Base-by-base conservation (phyloP, 768 basidiomycete genomes). In the Rhodotorula diobovata region DNA sequence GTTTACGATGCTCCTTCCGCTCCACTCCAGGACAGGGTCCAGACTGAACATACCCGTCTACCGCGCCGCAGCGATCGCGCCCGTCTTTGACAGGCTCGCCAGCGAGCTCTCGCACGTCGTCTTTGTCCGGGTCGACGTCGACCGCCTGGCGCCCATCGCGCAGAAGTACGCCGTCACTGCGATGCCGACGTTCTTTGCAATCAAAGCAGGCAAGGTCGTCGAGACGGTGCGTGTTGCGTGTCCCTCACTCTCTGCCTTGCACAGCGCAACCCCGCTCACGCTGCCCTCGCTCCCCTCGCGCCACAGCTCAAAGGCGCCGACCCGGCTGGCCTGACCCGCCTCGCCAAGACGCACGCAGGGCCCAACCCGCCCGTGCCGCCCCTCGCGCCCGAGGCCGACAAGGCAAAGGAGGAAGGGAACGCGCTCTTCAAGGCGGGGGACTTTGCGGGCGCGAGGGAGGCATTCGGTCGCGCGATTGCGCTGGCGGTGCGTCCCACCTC, bases 101-200 rank as follows among this genome's bases (percentile, higher is more conserved):
- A 48, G 54, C 43, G 35, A 61, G 9, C 55, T 37, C 12, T 39
- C 58, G 35, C 67, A 65, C 61, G 70, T 71, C 61, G n/a, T 30
- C 6, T 73, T 68, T 63, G 39, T 66, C 21, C 67, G 67, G 21
- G 61, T 68, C 50, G 63, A 68, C n/a, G 67, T 73, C 53, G 62
- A 73, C 59, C 45, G 30, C 23, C 35, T 37, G 21, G 37, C 50
- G 30, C 25, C 54, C 23, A 63, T 66, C 35, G 68, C 64, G 2
- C 16, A 50, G 12, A 71, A 67, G 51, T 70, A 70, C 55, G 10
- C 39, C n/a, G 50, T 51, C n/a, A 23, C 23, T 32, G 66, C 58
- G 2, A 74, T 74, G 73, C 73, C 73, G 2, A 74, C 73, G n/a
- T 74, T 74, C 50, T 56, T 74, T 32, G 73, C 69, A 30, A 70